Conservation (phyloP, 2,329 filamentous ascomycete genomes). For the Beauveria rudraprayagi region DNA sequence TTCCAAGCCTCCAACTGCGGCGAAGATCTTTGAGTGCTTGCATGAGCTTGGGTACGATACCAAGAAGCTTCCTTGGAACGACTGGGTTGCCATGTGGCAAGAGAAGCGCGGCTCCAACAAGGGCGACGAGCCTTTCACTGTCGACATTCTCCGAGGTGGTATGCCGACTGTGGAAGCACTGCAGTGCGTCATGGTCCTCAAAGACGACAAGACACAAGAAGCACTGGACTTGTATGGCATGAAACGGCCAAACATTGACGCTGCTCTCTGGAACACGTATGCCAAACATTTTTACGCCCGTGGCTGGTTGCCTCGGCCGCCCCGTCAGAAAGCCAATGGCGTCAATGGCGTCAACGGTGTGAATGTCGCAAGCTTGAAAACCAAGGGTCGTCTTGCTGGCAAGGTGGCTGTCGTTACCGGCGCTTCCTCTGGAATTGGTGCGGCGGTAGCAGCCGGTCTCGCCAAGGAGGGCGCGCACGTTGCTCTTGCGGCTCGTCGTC, state of each 20-base stretch:
- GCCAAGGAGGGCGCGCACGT: slow-evolving; percentile 65
- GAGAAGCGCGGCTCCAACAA: slow-evolving; percentile 58
- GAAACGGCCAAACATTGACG: slow-evolving; percentile 61
- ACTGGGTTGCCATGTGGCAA: slow-evolving; percentile 68
- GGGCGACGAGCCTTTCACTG: slow-evolving; percentile 65
- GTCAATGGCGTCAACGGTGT: slow-evolving; percentile 11
- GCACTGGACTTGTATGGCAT: slow-evolving; percentile 45
- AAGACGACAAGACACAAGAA: slow-evolving; percentile 59
- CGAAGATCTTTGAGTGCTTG: slow-evolving; percentile 56
- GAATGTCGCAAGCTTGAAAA: slow-evolving; percentile 12
- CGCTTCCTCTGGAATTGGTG: slow-evolving; percentile 71
- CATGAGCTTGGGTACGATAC: slow-evolving; percentile 63
- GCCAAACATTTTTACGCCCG: slow-evolving; percentile 72
- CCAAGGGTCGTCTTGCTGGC: slow-evolving; percentile 53
- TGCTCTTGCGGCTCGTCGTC: slow-evolving; percentile 62
- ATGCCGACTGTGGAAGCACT: slow-evolving; percentile 71
- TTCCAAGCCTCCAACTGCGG: slow-evolving; percentile 59
- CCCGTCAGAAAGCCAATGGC: slow-evolving; percentile 36
- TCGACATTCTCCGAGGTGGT: slow-evolving; percentile 70
- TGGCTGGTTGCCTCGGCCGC: slow-evolving; percentile 64
- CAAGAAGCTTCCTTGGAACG: slow-evolving; percentile 56
- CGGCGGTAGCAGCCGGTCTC: slow-evolving; percentile 61
- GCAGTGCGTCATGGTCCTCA: slow-evolving; percentile 62
- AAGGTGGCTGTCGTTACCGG: slow-evolving; percentile 71
- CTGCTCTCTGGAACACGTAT: slow-evolving; percentile 65